phyloP scores from a whole-genome alignment of 2,329 filamentous ascomycete genomes.

The Blastomyces gilchristii region DNA sequence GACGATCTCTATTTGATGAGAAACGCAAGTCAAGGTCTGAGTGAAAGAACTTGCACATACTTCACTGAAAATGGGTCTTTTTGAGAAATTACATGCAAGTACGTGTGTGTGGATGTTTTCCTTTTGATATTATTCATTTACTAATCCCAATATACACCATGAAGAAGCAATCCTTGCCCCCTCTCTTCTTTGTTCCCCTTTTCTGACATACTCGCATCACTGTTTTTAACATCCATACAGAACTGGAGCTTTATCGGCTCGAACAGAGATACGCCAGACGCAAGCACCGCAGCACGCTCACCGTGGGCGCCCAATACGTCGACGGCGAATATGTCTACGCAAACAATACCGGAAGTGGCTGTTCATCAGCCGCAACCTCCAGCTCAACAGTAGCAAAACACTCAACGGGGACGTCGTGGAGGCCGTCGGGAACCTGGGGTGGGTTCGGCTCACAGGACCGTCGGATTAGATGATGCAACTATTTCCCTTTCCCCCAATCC shows the following conservation, averaged over 20 bases:
- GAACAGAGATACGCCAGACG: constrained; percentile 91
- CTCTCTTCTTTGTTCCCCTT: not conserved
- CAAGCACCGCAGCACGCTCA: constrained; percentile 80
- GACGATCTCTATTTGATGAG: not conserved
- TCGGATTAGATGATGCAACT: not conserved
- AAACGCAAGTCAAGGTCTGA: not conserved
- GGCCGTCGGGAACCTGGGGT: not conserved
- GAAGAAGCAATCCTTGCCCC: not conserved
- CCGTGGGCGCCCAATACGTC: constrained; percentile 81
- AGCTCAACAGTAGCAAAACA: constrained; percentile 32
- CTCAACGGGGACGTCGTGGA: constrained; percentile 22
- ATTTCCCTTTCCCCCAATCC: too few species aligned
- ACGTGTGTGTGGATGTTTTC: constrained; percentile 19
- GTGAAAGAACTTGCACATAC: not conserved
- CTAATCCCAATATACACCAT: not conserved
- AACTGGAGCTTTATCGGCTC: constrained; percentile 80
- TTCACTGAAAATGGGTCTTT: constrained; percentile 35
- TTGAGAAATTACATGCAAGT: constrained; percentile 44
- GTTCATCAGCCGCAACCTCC: constrained; percentile 24
- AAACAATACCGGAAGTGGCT: constrained; percentile 19
- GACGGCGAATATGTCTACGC: constrained; percentile 89
- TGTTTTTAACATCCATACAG: constrained; percentile 37
- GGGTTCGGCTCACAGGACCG: constrained; percentile 3
- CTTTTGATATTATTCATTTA: not conserved
- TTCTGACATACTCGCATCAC: constrained; percentile 18